A percentile compares a stretch with the other conserved stretches of the same genome.
Evolutionary conservation across 345 rosid genomes (phyloP).

Genomic region (Gossypium thurberi): DNA sequence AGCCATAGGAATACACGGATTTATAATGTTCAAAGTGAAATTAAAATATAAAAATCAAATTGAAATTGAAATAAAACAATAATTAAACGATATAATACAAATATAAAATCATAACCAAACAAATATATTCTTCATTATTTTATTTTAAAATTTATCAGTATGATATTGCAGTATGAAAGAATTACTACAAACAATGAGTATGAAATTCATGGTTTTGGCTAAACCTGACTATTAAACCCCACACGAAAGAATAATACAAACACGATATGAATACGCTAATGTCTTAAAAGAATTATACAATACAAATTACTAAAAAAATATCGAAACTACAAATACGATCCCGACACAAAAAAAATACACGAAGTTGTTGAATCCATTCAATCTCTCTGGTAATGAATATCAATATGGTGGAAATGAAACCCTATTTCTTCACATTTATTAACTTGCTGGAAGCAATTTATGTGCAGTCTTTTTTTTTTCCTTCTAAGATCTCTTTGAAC

Average conservation of each 20-base stretch:
- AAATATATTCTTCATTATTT: background rate
- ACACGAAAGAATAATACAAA: background rate
- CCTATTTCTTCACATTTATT: background rate
- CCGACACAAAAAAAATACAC: background rate
- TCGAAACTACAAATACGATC: background rate
- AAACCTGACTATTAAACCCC: background rate
- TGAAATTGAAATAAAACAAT: too few relatives aligned
- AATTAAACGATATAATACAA: too few relatives aligned
- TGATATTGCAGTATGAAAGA: background rate
- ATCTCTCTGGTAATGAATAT: background rate
- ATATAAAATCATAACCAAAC: too few relatives aligned
- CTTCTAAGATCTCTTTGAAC: conserved; percentile 36
- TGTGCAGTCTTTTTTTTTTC: background rate
- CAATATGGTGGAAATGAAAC: background rate
- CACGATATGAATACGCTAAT: background rate
- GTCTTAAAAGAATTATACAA: background rate
- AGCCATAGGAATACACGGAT: too few relatives aligned
- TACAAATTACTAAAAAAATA: background rate
- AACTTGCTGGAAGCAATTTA: background rate
- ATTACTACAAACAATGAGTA: background rate
- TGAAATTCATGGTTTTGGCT: background rate
- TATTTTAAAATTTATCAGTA: background rate
- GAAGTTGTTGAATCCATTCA: background rate
- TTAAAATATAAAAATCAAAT: too few relatives aligned
- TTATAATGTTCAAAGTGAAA: too few relatives aligned